Percentiles rank a stretch among this genome's conserved stretches.
Evolutionary conservation across 805 yeast genomes (phyloP).

Genomic region (Lipomyces kockii): DNA sequence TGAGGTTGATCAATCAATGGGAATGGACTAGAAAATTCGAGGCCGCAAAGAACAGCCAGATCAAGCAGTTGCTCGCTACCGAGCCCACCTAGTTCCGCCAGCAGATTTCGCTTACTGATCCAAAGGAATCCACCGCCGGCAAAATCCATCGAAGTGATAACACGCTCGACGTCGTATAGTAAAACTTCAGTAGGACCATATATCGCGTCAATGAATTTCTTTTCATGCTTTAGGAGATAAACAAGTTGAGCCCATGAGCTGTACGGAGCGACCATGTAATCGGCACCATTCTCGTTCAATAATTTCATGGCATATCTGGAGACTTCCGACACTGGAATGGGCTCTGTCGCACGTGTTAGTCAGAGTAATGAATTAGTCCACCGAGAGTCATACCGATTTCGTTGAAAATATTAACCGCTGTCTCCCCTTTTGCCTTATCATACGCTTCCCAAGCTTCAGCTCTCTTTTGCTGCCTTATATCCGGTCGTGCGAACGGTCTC

Average conservation of each 20-base stretch:
- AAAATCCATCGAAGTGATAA: conserved; percentile 73
- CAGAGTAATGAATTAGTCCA: neutral
- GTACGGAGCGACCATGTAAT: conserved; percentile 81
- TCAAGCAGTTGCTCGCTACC: conserved; percentile 74
- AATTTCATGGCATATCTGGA: conserved; percentile 52
- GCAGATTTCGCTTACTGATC: conserved; percentile 61
- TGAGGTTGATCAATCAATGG: conserved; percentile 47
- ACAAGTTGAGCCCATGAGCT: conserved; percentile 79
- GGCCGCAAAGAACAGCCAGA: conserved; percentile 77
- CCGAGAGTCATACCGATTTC: conserved; percentile 33
- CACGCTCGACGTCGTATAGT: conserved; percentile 66
- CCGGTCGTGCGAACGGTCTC: conserved; percentile 32
- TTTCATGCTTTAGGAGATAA: conserved; percentile 58
- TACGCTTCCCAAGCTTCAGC: conserved; percentile 52
- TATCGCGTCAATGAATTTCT: conserved; percentile 67
- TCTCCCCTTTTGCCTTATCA: conserved; percentile 46
- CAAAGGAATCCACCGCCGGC: conserved; percentile 67
- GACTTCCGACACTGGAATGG: conserved; percentile 23
- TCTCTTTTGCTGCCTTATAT: conserved; percentile 41
- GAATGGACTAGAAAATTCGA: conserved; percentile 73
- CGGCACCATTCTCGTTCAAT: conserved; percentile 60
- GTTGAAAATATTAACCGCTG: conserved; percentile 41
- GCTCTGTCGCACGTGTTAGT: conserved; percentile 9
- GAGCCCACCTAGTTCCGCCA: conserved; percentile 61
- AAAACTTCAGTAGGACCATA: conserved; percentile 85